Base-by-base conservation (phyloP, 2,329 filamentous ascomycete species). In the Aspergillus cejpii region DNA sequence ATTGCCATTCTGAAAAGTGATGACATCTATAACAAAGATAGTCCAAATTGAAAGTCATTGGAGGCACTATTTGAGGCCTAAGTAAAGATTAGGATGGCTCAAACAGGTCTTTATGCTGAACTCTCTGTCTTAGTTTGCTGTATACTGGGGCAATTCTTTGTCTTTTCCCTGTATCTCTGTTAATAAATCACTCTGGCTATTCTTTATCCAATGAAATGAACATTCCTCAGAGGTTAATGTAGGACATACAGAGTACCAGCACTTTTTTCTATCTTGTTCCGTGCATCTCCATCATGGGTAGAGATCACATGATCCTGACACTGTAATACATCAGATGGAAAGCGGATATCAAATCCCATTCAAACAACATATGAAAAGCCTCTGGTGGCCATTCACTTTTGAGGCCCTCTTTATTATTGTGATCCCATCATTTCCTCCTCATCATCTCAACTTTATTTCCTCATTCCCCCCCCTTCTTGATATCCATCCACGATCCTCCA, bases 341-440 rank as follows among this genome's bases (percentile, higher is more conserved):
- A 45, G 36, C 21, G 38, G 48, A 48, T 43, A 48, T 44, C 42
- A 45, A 47, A 47, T 41, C 45, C 29, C 41, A n/a, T n/a, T 41
- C 37, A 37, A 34, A 24, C 29, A 34, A 34, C 15, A 34, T 15
- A 5, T n/a, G 14, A 34, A 34, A 34, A 17, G 14, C 31, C 14
- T 15, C 28, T 17, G 15, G 31, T 34, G 31, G 31, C 31, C 31
- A 34, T 34, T 34, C 15, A n/a, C 15, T 10, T 19, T 19, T 12
- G 31, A 34, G 31, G 14, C 31, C 17, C 31, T 37, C 44, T 24
- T 27, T 38, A 42, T 34, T 29, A n/a, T n/a, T n/a, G n/a, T n/a
- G n/a, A n/a, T n/a, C 43, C 12, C 21, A 40, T 17, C 39, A 34
- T 11, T 39, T 37, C 19, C 21, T 33, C n/a, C 34, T 39, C 37